These are phyloP conservation scores for Microstegium vimineum DNA, from an alignment of 176 grass and related monocot species.

Conservation along the genomic window DNA sequence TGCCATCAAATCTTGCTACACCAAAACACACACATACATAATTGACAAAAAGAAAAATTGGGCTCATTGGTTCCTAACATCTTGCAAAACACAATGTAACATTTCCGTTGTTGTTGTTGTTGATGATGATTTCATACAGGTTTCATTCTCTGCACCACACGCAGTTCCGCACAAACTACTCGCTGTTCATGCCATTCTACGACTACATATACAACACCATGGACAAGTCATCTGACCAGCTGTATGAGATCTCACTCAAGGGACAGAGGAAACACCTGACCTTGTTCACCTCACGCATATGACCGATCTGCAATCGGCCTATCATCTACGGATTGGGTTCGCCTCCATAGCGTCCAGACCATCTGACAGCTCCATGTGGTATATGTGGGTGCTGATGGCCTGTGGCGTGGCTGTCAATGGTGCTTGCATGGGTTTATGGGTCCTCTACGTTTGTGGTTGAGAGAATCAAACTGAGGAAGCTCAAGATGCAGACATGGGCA, in stretches of 20 bases:
- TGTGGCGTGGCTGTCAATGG: slow-evolving; percentile 62
- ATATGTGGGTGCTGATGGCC: slow-evolving; percentile 61
- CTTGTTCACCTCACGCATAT: slow-evolving; percentile 83
- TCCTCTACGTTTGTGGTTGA: slow-evolving; percentile 76
- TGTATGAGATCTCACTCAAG: slow-evolving; percentile 65
- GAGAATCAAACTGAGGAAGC: slow-evolving; percentile 54
- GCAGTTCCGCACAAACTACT: slow-evolving; percentile 95
- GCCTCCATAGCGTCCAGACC: slow-evolving; percentile 81
- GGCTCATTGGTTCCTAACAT: neutral
- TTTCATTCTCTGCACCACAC: slow-evolving; percentile 97
- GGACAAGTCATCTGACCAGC: slow-evolving; percentile 75
- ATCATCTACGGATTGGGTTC: slow-evolving; percentile 73
- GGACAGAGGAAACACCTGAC: slow-evolving; percentile 65
- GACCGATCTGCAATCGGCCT: slow-evolving; percentile 69
- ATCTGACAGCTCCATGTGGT: slow-evolving; percentile 46
- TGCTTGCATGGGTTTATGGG: slow-evolving; percentile 60
- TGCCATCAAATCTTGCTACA: neutral
- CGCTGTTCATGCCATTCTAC: slow-evolving; percentile 90
- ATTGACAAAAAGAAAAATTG: neutral
- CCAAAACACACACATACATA: no score
- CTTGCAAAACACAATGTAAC: neutral
- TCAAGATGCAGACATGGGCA: slow-evolving; percentile 84
- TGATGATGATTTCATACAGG: slow-evolving; percentile 31
- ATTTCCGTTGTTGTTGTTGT: neutral
- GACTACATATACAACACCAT: slow-evolving; percentile 87